Base-by-base conservation (phyloP, 768 basidiomycete species). In the Suillus discolor region DNA sequence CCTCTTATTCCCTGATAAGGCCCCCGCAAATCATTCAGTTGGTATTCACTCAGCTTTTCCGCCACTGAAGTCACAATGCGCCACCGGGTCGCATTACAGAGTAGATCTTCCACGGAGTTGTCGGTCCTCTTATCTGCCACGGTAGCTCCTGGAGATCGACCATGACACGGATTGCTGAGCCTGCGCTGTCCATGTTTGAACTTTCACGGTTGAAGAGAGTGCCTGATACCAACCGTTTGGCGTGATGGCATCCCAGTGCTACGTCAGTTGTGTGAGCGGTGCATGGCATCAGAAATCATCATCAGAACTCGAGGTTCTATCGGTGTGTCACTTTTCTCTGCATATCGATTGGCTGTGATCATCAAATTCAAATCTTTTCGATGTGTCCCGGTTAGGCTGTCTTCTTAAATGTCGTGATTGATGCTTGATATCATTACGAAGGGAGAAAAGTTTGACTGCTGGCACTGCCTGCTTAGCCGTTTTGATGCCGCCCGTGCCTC, bases 311-410 rank as follows among this genome's bases (percentile, higher is more conserved):
- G 20, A 16, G 11, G 25, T 42, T 42, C 42, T 31, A 42, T 7
- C 18, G 39, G 59, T 60, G 59, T 28, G 59, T 60, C 59, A 28
- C 28, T 59, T 60, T 60, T 60, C 25, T 59, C 25, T 41, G 15
- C 11, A 60, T 60, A 28, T 42, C 39, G 31, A 55, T 55, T 34
- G 36, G 11, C 7, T 38, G 20, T 20, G 3, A 36, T 36, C 54
- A 55, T 55, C 34, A 55, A 28, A 28, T 41, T 39, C 15, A 20
- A 11, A 39, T 39, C 38, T 4, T 28, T 28, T 5, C 31, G 57
- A 41, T 6, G 53, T 31, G 11, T 31, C 25, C 28, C 12, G 12
- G 39, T 31, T 60, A 12, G 25, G 59, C 18, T 42, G 39, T 31
- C 39, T 20, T 42, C n/a, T 13, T 18, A 16, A n/a, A 57, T 23